Base-by-base conservation (phyloP, 306 rosid genomes). In the Vachellia collinsii region DNA sequence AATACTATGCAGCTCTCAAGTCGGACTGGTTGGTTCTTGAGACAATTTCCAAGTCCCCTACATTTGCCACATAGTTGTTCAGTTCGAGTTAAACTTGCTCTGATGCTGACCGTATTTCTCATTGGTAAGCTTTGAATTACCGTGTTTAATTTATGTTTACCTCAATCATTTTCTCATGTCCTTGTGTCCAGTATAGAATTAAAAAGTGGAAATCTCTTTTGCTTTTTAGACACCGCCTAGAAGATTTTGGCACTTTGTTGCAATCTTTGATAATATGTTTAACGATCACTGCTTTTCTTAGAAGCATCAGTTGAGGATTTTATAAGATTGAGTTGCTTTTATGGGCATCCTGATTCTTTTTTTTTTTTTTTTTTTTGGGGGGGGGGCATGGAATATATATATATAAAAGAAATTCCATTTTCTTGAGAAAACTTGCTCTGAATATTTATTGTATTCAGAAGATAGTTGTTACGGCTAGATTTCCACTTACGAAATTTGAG, bases 81-180 rank as follows among this genome's bases (percentile, higher is more conserved):
- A 79, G 79, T 90, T 78, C 91, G 88, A 91, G 87, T 87, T 73
- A 92, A 89, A 48, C 94, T 94, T 41, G 92, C 87, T 85, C 86
- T 94, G 63, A 86, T 92, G 94, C 83, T 94, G 81, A 86, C 94
- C 73, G 78, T 94, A 64, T 92, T 94, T 83, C 81, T 94, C 44
- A 80, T 92, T 63, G 97, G 98, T 94, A 89, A 84, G 97, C 83
- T 76, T 50, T 85, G 79, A 39, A 54, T 80, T 84, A 54, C 37
- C 72, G 41, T 63, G 48, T 77, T 29, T 62, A 61, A 17, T 64
- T 43, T 63, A 38, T 50, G 59, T 56, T 34, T 72, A 37, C 54
- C 23, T 75, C 61, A 13, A 29, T 81, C 36, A n/a, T 71, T 71
- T 46, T 70, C 36, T 69, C 25, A 38, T 53, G 46, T 41, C 71